phyloP scores from a whole-genome alignment of 148 eudicot genomes.

The Cornus kousa region DNA sequence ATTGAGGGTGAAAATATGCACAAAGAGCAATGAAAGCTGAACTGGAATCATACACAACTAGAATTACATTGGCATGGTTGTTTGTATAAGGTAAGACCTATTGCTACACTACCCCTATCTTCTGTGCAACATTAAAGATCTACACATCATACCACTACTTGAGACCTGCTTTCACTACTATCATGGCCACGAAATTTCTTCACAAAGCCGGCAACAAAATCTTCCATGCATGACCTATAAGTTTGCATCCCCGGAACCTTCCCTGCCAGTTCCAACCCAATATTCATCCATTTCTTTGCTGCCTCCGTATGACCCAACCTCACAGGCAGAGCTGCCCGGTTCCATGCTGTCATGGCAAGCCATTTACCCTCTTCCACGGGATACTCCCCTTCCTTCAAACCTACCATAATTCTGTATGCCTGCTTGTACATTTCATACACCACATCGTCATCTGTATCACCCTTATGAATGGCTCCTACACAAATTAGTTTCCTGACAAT shows the following conservation, averaged over 20 bases:
- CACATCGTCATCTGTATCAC: conserved; percentile 65
- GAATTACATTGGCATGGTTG: not conserved
- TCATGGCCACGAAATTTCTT: conserved; percentile 39
- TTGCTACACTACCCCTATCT: not conserved
- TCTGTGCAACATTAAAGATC: not conserved
- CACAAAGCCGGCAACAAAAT: conserved; percentile 54
- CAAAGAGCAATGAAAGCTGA: not conserved
- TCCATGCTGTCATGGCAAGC: conserved; percentile 97
- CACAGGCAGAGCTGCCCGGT: conserved; percentile 75
- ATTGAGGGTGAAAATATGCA: no score
- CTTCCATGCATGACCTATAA: conserved; percentile 81
- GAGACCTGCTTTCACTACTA: conserved; percentile 20
- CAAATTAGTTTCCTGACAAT: conserved; percentile 63
- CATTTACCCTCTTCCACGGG: conserved; percentile 87
- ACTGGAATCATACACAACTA: not conserved
- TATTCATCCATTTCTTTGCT: conserved; percentile 82
- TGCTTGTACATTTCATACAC: conserved; percentile 67
- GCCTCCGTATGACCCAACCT: conserved; percentile 63
- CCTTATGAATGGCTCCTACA: conserved; percentile 46
- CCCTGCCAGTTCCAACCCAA: conserved; percentile 78
- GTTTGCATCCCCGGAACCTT: conserved; percentile 78
- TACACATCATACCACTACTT: not conserved
- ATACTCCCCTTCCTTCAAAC: conserved; percentile 81
- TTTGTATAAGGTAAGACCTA: not conserved
- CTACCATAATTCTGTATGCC: conserved; percentile 88